Percentiles rank a stretch among this genome's conserved stretches.
These are phyloP conservation scores for Trichoderma semiorbis DNA, from an alignment of 2,329 filamentous ascomycete species.

Conservation along the genomic window DNA sequence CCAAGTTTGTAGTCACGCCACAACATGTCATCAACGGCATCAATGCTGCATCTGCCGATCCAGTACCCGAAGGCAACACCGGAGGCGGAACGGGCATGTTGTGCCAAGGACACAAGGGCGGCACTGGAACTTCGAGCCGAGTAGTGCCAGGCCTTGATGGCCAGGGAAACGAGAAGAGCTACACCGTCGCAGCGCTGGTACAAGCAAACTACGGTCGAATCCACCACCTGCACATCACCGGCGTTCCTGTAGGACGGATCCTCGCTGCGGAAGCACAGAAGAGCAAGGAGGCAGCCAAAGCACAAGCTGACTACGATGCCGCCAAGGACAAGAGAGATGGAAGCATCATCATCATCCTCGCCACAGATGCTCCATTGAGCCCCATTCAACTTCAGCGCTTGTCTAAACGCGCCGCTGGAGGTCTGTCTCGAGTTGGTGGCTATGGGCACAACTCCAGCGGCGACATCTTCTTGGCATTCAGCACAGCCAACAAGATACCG, in stretches of 20 bases:
- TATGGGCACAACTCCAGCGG: conserved; percentile 56
- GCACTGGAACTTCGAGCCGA: conserved; percentile 56
- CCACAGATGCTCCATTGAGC: conserved; percentile 56
- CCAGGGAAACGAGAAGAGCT: conserved; percentile 34
- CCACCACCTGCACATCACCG: conserved; percentile 51
- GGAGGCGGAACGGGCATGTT: conserved; percentile 64
- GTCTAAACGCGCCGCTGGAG: conserved; percentile 55
- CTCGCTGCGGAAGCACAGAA: conserved; percentile 29
- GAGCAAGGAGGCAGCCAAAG: conserved; percentile 19
- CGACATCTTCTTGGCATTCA: conserved; percentile 61
- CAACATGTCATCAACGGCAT: conserved; percentile 53
- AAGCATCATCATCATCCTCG: conserved; percentile 56
- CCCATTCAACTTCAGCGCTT: conserved; percentile 54
- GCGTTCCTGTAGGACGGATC: conserved; percentile 55
- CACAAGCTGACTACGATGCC: conserved; percentile 37
- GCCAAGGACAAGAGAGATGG: conserved; percentile 53
- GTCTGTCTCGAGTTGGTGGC: conserved; percentile 54
- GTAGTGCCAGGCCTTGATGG: conserved; percentile 35
- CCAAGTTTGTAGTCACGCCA: conserved; percentile 48
- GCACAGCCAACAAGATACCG: conserved; percentile 48
- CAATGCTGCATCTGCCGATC: conserved; percentile 43
- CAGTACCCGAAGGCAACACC: conserved; percentile 55
- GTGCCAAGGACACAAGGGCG: conserved; percentile 60
- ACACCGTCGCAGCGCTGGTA: conserved; percentile 55
- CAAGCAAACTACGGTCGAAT: conserved; percentile 60